A percentile compares a stretch with the other conserved stretches of the same genome.
Evolutionary conservation across 2,329 filamentous ascomycete genomes (phyloP).

Genomic region (Helminthosporium solani): DNA sequence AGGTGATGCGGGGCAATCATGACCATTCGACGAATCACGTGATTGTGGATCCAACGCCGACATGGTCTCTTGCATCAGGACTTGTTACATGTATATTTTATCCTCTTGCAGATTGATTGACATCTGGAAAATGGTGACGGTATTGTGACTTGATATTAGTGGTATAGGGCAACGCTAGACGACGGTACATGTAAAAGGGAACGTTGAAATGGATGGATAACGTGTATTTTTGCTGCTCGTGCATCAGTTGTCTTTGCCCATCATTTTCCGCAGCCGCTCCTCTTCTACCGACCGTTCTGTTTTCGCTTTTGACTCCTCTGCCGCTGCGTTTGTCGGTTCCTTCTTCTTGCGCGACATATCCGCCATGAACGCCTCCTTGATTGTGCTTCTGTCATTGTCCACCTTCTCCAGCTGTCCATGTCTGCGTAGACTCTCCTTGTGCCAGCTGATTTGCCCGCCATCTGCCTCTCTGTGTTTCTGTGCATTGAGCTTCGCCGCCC

Average conservation of each 20-base stretch:
- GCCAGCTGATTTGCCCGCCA: conserved; percentile 56
- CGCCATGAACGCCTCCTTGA: conserved; percentile 36
- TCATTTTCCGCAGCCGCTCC: conserved; percentile 40
- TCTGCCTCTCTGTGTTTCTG: conserved; percentile 59
- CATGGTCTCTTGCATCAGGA: no score
- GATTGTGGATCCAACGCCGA: no score
- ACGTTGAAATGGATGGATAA: no score
- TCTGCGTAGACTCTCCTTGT: conserved; percentile 55
- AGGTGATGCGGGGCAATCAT: no score
- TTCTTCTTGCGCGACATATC: conserved; percentile 36
- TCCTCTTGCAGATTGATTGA: no score
- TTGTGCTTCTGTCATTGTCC: conserved; percentile 38
- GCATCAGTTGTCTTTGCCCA: conserved; percentile 34
- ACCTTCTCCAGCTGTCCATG: conserved; percentile 53
- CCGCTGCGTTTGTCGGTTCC: conserved; percentile 19
- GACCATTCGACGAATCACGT: no score
- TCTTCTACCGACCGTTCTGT: conserved; percentile 40
- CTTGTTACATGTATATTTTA: no score
- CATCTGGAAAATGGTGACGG: no score
- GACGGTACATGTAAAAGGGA: no score
- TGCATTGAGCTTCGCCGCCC: conserved; percentile 66
- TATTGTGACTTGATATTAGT: no score
- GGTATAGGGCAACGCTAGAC: no score
- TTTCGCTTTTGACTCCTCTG: conserved; percentile 26
- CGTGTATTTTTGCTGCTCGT: no score